These are phyloP conservation scores for Cytidiella melzeri DNA, from an alignment of 768 basidiomycete genomes.

Conservation along the genomic window DNA sequence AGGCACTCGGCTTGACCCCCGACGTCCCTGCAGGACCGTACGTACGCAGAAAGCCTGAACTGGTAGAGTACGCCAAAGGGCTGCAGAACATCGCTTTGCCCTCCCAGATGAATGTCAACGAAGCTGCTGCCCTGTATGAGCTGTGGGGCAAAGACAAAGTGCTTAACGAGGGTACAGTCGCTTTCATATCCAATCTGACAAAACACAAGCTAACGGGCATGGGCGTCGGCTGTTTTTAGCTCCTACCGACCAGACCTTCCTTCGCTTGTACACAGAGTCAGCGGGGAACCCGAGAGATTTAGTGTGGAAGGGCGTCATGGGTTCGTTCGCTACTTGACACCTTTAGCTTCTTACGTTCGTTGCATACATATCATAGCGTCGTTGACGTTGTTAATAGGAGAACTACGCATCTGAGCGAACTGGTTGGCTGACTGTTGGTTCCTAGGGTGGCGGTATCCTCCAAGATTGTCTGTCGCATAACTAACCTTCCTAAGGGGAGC, in stretches of 20 bases:
- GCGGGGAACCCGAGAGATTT: constrained; percentile 78
- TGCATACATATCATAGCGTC: background rate
- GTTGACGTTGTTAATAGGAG: no score
- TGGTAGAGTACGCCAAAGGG: constrained; percentile 51
- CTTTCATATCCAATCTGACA: background rate
- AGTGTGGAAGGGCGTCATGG: constrained; percentile 36
- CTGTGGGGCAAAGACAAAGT: constrained; percentile 64
- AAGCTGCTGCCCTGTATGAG: constrained; percentile 73
- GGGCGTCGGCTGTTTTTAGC: constrained; percentile 26
- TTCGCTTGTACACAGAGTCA: constrained; percentile 72
- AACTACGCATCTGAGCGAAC: no score
- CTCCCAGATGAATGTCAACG: constrained; percentile 50
- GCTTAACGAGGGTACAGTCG: constrained; percentile 32
- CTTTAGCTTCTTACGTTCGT: background rate
- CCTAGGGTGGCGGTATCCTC: no score
- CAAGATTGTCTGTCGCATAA: no score
- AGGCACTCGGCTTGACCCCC: constrained; percentile 47
- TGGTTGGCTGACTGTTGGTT: no score
- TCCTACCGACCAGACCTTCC: constrained; percentile 63
- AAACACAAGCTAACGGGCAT: background rate
- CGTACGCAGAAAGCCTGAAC: constrained; percentile 41
- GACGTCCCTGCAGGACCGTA: constrained; percentile 46
- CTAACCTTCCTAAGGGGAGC: no score
- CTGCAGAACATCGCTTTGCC: constrained; percentile 48
- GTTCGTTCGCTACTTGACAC: constrained; percentile 17